These are phyloP conservation scores for Kurtzmaniella cleridarum DNA, from an alignment of 805 yeast species.

Conservation along the genomic window DNA sequence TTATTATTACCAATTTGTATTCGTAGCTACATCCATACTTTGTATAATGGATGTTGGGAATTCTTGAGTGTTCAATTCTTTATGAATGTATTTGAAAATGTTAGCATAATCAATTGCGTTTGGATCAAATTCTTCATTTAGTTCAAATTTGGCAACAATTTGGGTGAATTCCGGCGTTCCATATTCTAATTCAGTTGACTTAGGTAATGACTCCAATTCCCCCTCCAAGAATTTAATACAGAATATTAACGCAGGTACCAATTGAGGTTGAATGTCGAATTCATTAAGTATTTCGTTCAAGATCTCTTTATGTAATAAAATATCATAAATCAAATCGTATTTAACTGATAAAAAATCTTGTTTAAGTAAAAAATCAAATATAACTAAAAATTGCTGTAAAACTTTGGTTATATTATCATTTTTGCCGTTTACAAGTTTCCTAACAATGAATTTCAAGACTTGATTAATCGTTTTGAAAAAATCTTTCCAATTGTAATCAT, in stretches of 20 bases:
- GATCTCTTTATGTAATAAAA: conserved; percentile 21
- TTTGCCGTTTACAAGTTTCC: conserved; percentile 11
- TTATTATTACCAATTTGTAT: too few relatives aligned
- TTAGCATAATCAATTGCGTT: background rate
- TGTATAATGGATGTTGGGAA: background rate
- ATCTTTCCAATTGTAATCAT: conserved; percentile 32
- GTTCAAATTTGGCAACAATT: conserved; percentile 6
- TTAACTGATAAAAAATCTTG: conserved; percentile 12
- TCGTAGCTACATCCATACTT: too few relatives aligned
- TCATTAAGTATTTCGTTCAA: conserved; percentile 12
- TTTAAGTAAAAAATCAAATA: conserved; percentile 21
- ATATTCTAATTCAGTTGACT: conserved; percentile 15
- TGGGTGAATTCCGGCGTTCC: conserved; percentile 21
- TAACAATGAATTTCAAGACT: conserved; percentile 25
- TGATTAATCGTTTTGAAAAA: conserved; percentile 24
- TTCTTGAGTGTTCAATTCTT: background rate
- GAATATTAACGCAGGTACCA: conserved; percentile 3
- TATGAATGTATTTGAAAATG: conserved; percentile 5
- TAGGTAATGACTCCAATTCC: conserved; percentile 8
- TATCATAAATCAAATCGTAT: conserved; percentile 25
- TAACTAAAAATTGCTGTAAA: conserved; percentile 6
- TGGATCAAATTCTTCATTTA: background rate
- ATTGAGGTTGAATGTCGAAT: conserved; percentile 5
- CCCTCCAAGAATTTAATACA: conserved; percentile 14
- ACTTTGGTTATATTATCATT: conserved; percentile 3